phyloP scores from a whole-genome alignment of 345 rosid species.

The Brassica nigra region DNA sequence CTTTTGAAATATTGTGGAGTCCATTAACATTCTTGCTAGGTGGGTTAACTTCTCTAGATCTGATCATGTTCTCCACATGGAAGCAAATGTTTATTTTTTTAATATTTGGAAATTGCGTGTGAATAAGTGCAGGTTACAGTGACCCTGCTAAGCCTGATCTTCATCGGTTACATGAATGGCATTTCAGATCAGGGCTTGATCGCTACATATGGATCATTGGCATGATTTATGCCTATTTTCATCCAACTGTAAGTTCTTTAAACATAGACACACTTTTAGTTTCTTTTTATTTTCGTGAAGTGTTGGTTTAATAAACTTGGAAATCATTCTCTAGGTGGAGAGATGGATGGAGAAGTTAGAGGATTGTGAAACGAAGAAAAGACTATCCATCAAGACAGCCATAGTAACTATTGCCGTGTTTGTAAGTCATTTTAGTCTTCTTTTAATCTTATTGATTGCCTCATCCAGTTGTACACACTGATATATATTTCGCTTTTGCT shows the following conservation, averaged over 20 bases:
- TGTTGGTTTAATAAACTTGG: slow-evolving; percentile 21
- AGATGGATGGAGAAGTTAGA: slow-evolving; percentile 98
- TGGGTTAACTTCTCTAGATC: slow-evolving; percentile 39
- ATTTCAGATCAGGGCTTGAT: slow-evolving; percentile 97
- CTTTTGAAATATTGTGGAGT: slow-evolving; percentile 76
- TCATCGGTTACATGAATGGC: slow-evolving; percentile 85
- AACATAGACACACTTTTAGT: neutral
- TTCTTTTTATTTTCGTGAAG: slow-evolving; percentile 1
- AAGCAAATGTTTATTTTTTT: neutral
- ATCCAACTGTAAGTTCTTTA: slow-evolving; percentile 70
- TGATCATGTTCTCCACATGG: neutral
- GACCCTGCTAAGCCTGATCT: slow-evolving; percentile 96
- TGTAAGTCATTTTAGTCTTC: slow-evolving; percentile 53
- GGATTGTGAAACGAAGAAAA: slow-evolving; percentile 78
- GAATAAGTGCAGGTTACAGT: slow-evolving; percentile 61
- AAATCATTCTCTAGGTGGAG: slow-evolving; percentile 63
- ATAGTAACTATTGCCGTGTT: slow-evolving; percentile 52
- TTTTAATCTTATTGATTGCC: neutral
- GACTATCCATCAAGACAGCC: slow-evolving; percentile 61
- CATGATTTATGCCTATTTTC: slow-evolving; percentile 93
- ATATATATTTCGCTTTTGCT: slow-evolving; percentile 1
- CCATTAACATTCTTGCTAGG: slow-evolving; percentile 77
- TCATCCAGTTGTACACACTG: slow-evolving; percentile 10
- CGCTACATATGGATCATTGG: slow-evolving; percentile 97
- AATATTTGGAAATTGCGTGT: slow-evolving; percentile 18